These are phyloP conservation scores for Chlorella ohadii DNA, from an alignment of 139 green algal genomes.

Conservation along the genomic window DNA sequence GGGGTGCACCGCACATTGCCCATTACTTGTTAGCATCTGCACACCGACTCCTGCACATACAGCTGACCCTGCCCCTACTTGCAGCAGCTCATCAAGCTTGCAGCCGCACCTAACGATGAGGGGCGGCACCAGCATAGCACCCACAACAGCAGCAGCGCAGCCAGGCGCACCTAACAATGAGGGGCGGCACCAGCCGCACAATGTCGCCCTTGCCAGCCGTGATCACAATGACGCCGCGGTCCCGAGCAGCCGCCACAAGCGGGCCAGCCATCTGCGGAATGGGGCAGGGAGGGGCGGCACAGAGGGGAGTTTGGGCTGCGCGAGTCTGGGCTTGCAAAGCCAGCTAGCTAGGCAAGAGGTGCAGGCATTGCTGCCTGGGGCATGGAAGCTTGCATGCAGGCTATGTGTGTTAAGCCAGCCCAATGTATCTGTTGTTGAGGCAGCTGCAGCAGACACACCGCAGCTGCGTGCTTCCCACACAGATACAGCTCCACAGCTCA, in stretches of 20 bases:
- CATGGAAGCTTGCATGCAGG: too few species aligned
- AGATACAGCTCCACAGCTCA: too few species aligned
- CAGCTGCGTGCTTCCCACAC: not conserved
- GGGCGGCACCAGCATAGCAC: constrained; percentile 84
- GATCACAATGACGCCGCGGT: constrained; percentile 92
- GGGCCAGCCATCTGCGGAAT: constrained; percentile 64
- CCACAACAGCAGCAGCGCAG: not conserved
- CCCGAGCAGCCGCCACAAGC: constrained; percentile 73
- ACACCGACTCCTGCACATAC: too few species aligned
- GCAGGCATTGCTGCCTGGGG: too few species aligned
- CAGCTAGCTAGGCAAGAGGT: too few species aligned
- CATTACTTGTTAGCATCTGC: too few species aligned
- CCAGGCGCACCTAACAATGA: constrained; percentile 72
- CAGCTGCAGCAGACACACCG: not conserved
- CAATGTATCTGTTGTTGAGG: not conserved
- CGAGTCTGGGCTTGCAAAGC: too few species aligned
- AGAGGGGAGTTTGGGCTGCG: not conserved
- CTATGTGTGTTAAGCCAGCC: too few species aligned
- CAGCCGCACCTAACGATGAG: constrained; percentile 75
- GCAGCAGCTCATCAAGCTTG: not conserved
- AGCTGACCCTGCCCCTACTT: not conserved
- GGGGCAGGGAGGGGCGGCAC: not conserved
- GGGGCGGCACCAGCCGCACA: constrained; percentile 94
- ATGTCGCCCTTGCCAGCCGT: constrained; percentile 95
- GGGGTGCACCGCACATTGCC: too few species aligned